Base-by-base conservation (phyloP, 2,329 filamentous ascomycete species). In the Mycocentrospora acerina region DNA sequence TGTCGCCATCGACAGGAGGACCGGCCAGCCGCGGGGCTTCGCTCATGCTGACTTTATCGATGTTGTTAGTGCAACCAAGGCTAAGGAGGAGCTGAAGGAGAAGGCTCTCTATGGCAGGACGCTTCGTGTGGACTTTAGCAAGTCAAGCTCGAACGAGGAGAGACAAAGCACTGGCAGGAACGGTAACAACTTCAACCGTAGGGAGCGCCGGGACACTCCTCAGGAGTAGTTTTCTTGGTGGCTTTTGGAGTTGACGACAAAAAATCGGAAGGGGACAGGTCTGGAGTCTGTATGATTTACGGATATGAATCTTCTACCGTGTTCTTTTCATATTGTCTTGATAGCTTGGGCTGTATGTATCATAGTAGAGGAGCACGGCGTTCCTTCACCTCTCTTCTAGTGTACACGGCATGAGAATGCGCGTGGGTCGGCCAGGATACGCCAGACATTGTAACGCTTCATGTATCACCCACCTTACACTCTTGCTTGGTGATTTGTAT, bases 1-100 rank as follows among this genome's bases (percentile, higher is more conserved):
- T 44, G 84, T 95, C 39, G 86, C 89, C 35, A 85, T 93, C 55
- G 88, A 95, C 69, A 80, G 86, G 55, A 77, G 82, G 49, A 90
- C 86, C 6, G 89, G 89, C 30, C 84, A 86, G 70, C 86, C 86
- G 25, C 78, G 87, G 64, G 90, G 90, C 46, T 95, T 93, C 63
- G 86, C 85, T 14, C 89, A 95, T 63, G 85, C 84, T 32, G 88
- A 94, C 61, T 95, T 95, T 66, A 59, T 78, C 29, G 80, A 86
- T 53, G 62, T 83, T 26, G 77, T 82, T 46, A 81, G 80, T 46
- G 87, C 88, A n/a, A 57, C 70, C 37, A 72, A 71, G 46, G 89
- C 80, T 0, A 72, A 72, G 55, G 77, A 81, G 37, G 51, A 72
- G 11, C 71, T 95, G 26, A 49, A 66, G 35, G 67, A 70, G 15